Evolutionary conservation across 1,284 basidiomycete genomes (phyloP).

Genomic region (Golubevia pallescens): DNA sequence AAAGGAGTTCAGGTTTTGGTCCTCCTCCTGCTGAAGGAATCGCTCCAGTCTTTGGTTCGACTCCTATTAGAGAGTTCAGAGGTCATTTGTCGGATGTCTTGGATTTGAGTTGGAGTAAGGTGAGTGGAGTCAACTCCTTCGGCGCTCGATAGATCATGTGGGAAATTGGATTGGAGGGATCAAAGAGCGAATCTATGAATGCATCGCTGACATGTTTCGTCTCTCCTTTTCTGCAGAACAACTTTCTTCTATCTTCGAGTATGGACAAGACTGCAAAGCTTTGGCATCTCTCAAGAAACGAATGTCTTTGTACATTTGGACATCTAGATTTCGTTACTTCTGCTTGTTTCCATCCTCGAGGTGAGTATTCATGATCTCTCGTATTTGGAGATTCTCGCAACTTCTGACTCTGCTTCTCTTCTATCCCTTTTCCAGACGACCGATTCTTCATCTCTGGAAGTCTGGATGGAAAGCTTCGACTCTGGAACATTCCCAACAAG

Average conservation of each 20-base stretch:
- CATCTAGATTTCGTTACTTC: constrained; percentile 65
- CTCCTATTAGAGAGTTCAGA: constrained; percentile 52
- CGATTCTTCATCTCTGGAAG: constrained; percentile 65
- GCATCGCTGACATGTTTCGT: not conserved
- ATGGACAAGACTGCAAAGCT: constrained; percentile 66
- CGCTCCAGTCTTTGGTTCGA: constrained; percentile 29
- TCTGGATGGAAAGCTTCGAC: constrained; percentile 64
- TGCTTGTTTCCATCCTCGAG: constrained; percentile 48
- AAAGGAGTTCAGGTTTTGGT: not conserved
- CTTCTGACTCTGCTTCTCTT: constrained; percentile 2
- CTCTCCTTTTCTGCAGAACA: constrained; percentile 33
- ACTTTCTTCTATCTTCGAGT: constrained; percentile 63
- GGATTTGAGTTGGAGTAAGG: constrained; percentile 65
- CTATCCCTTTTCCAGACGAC: constrained; percentile 55
- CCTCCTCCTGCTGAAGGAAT: not conserved
- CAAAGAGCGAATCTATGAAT: not conserved
- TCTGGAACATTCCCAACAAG: constrained; percentile 57
- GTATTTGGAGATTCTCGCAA: constrained; percentile 20
- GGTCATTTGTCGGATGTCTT: constrained; percentile 64
- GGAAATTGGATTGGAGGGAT: not conserved
- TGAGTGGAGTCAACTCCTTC: constrained; percentile 5
- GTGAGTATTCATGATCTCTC: not conserved
- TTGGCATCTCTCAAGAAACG: constrained; percentile 62
- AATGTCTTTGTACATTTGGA: constrained; percentile 64
- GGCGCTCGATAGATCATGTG: not conserved